A percentile compares a stretch with the other conserved stretches of the same genome.
These are phyloP conservation scores for Chrysanthemum seticuspe DNA, from an alignment of 129 eudicot genomes.

Conservation along the genomic window DNA sequence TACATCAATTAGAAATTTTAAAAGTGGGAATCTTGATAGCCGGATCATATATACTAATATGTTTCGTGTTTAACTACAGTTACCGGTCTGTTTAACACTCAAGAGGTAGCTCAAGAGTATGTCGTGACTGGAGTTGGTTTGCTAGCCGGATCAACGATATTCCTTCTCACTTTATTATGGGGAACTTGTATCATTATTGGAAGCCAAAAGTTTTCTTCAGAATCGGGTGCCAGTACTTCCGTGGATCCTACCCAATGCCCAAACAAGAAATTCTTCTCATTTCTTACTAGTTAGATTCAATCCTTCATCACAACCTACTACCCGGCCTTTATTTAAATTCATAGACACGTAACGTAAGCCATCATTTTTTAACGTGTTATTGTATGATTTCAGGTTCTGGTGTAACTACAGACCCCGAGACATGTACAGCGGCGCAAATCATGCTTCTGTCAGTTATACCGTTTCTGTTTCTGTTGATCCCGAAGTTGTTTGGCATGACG, in stretches of 20 bases:
- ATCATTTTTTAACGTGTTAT: not conserved
- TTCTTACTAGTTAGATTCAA: conserved; percentile 39
- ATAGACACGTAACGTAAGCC: not conserved
- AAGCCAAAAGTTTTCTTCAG: conserved; percentile 30
- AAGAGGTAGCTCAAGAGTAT: conserved; percentile 59
- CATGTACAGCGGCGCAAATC: conserved; percentile 57
- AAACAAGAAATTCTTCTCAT: conserved; percentile 26
- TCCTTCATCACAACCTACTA: not conserved
- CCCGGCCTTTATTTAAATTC: not conserved
- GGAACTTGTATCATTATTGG: conserved; percentile 73
- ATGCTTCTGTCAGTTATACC: conserved; percentile 72
- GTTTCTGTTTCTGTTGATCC: conserved; percentile 55
- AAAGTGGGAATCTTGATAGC: too few species aligned
- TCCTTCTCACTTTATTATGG: conserved; percentile 71
- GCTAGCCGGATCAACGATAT: conserved; percentile 74
- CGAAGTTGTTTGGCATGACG: conserved; percentile 38
- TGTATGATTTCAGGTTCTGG: conserved; percentile 44
- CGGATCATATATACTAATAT: not conserved
- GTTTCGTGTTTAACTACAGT: conserved; percentile 38
- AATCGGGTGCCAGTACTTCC: conserved; percentile 23
- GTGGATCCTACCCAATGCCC: conserved; percentile 17
- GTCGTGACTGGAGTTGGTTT: conserved; percentile 70
- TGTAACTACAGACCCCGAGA: conserved; percentile 55
- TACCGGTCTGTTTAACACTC: conserved; percentile 54
- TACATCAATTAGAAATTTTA: too few species aligned